These are phyloP conservation scores for Panicum virgatum DNA, from an alignment of 202 grass and related monocot genomes.

Conservation along the genomic window DNA sequence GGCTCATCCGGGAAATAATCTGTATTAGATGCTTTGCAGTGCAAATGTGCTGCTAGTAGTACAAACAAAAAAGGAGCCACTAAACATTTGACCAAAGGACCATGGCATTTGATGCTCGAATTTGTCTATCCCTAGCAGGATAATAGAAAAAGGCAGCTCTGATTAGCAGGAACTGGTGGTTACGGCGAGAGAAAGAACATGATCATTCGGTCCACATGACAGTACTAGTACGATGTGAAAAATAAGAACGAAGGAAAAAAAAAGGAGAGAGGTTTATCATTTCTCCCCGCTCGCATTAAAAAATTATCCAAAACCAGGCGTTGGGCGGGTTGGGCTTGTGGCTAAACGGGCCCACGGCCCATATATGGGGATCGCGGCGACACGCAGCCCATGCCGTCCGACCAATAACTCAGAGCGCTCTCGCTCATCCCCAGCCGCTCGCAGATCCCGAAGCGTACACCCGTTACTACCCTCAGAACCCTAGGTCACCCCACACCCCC, in stretches of 20 bases:
- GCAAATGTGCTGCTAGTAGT: not conserved
- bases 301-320: not conserved
- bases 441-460: conserved; percentile 42
- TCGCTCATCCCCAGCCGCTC: conserved; percentile 32
- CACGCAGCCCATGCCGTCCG: conserved; percentile 14
- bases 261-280: not conserved
- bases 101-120: not conserved
- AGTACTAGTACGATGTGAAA: not conserved
- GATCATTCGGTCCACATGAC: not conserved
- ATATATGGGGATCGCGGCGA: conserved; percentile 30
- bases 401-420: conserved; percentile 27
- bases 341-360: not conserved
- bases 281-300: not conserved
- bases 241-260: no score
- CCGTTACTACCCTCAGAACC: not conserved
- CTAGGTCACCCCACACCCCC: not conserved
- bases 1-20: conserved; percentile 17
- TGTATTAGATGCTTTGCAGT: not conserved
- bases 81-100: not conserved
- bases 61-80: not conserved
- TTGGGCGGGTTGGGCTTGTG: not conserved
- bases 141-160: not conserved
- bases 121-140: no score
- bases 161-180: not conserved
- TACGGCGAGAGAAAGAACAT: not conserved